A percentile compares a stretch with the other conserved stretches of the same genome.
phyloP scores from a whole-genome alignment of 495 filamentous ascomycete species.

The Emericellopsis terricola region DNA sequence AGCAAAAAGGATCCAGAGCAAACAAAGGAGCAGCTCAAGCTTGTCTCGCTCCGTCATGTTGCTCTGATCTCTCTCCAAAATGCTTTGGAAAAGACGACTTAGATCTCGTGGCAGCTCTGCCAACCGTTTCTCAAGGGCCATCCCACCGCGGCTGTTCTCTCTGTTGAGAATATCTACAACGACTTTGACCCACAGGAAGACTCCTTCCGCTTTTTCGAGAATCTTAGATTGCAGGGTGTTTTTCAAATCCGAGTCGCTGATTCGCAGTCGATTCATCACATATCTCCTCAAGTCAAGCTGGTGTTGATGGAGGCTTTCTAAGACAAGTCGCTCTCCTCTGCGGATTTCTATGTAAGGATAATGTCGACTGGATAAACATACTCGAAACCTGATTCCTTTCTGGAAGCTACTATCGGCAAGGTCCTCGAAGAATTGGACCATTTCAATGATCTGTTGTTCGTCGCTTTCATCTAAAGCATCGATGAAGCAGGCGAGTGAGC shows the following conservation, averaged over 20 bases:
- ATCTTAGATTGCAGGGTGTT: constrained; percentile 14
- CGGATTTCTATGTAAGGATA: constrained; percentile 26
- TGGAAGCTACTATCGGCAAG: constrained; percentile 8
- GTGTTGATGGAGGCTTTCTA: constrained; percentile 11
- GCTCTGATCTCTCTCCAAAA: constrained; percentile 17
- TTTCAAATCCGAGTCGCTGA: constrained; percentile 6
- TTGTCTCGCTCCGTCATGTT: too few species aligned
- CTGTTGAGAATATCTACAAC: constrained; percentile 28
- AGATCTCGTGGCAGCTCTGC: constrained; percentile 15
- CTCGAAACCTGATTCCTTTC: constrained; percentile 3
- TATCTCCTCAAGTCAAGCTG: constrained; percentile 9
- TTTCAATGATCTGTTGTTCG: constrained; percentile 14
- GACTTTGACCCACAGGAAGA: constrained; percentile 32
- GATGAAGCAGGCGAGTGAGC: constrained; percentile 15
- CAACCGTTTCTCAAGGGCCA: constrained; percentile 5
- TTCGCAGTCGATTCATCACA: constrained; percentile 7
- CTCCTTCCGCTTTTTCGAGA: constrained; percentile 19
- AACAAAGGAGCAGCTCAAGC: constrained; percentile 12
- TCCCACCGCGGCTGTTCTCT: constrained; percentile 14
- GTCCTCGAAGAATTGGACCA: constrained; percentile 16
- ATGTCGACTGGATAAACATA: constrained; percentile 33
- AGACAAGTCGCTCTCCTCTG: constrained; percentile 10
- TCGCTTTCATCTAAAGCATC: constrained; percentile 27
- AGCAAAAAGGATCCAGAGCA: constrained; percentile 22
- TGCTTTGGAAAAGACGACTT: constrained; percentile 15